phyloP scores from a whole-genome alignment of 495 filamentous ascomycete genomes.

The Hypomontagnella monticulosa region DNA sequence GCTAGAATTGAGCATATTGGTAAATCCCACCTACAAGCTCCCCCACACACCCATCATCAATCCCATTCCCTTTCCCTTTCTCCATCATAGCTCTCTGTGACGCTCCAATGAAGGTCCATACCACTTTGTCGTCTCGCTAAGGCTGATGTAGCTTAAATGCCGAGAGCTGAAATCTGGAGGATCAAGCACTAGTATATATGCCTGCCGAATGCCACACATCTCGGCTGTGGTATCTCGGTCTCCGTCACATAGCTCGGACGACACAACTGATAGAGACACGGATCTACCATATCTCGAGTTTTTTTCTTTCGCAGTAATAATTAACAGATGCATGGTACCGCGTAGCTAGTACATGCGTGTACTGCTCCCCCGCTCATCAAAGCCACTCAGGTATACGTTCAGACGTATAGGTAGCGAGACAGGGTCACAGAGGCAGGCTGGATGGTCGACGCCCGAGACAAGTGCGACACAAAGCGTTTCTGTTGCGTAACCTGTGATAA shows the following conservation, averaged over 20 bases:
- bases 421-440: neutral
- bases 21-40: too few relatives aligned
- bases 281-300: neutral
- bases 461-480: neutral
- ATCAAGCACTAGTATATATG: conserved; percentile 26
- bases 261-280: conserved; percentile 2
- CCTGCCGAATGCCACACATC: conserved; percentile 16
- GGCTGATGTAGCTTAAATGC: neutral
- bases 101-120: too few relatives aligned
- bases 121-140: neutral
- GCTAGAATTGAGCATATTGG: too few relatives aligned
- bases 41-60: too few relatives aligned
- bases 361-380: neutral
- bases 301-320: neutral
- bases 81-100: too few relatives aligned
- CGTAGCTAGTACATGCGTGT: too few relatives aligned
- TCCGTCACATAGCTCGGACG: conserved; percentile 23
- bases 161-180: conserved; percentile 4
- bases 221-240: conserved; percentile 25
- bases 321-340: too few relatives aligned
- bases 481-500: conserved; percentile 6
- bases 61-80: too few relatives aligned
- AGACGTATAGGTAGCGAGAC: neutral
- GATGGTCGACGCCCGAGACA: neutral
- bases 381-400: neutral